Evolutionary conservation across 345 rosid species (phyloP), one percentile per base, ranked within the genome.

Genomic region (Pistacia integerrima): DNA sequence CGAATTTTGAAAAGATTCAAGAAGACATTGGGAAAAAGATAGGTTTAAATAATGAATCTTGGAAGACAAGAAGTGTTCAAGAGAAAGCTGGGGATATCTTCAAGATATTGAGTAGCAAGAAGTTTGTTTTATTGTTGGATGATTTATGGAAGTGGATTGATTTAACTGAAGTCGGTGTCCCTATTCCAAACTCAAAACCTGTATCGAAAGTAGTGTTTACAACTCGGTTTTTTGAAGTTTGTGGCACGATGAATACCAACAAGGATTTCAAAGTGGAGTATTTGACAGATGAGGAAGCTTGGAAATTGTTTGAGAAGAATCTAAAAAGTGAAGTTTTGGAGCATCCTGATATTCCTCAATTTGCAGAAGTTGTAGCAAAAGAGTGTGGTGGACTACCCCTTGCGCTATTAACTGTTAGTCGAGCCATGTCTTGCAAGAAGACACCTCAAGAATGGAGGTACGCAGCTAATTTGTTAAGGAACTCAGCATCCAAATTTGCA

Each of bases 401-500:
- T 36, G 41, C 41, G 5, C 41, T 36, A 5, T 3, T 36, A 36
- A 36, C 41, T 5, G 5, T 36, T 36, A 36, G 41, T 36, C 41
- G 41, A 36, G 41, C 41, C 41, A 36, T 36, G 41, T 36, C 41
- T 36, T 36, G 4, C 41, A 36, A 36, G 41, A 36, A 36, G 41
- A 2, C 1, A 36, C 38, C 41, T 36, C 41, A 36, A 36, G 41
- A 36, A 36, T 36, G 41, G 41, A 36, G 41, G 41, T 5, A 36
- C 41, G 41, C 41, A 2, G 41, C 41, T 36, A 2, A 36, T 36
- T 3, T 36, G 5, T 36, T 36, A 5, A 20, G 11, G 33, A 59
- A 30, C 2, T 59, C 33, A 20, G 33, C 33, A 4, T 38, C 36
- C 68, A 18, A 76, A 82, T 13, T 82, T 77, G 65, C 11, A 59